Percentiles rank a stretch among this genome's conserved stretches.
Evolutionary conservation across 352 stramenopile species (phyloP).

Genomic region (Aphanomyces invadans): DNA sequence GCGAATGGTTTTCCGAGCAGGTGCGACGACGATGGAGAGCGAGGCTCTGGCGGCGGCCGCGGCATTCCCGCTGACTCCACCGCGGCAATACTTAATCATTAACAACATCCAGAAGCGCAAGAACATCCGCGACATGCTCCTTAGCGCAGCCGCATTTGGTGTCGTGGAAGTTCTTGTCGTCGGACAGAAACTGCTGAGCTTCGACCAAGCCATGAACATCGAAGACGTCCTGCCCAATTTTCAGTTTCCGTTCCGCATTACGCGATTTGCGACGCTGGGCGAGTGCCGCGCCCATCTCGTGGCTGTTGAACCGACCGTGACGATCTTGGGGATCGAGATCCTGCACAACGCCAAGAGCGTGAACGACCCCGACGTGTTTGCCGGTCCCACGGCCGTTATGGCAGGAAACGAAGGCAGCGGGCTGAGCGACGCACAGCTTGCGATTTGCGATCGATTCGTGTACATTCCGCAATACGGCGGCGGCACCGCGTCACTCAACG

Average conservation of each 20-base stretch:
- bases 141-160: slow-evolving; percentile 78
- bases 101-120: slow-evolving; percentile 91
- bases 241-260: slow-evolving; percentile 43
- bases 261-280: slow-evolving; percentile 66
- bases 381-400: slow-evolving; percentile 86
- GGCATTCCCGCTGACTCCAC: neutral
- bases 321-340: slow-evolving; percentile 92
- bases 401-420: slow-evolving; percentile 94
- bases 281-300: slow-evolving; percentile 68
- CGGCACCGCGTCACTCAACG: slow-evolving; percentile 93
- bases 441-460: slow-evolving; percentile 89
- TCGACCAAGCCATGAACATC: slow-evolving; percentile 49
- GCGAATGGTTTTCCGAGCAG: neutral
- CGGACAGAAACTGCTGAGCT: slow-evolving; percentile 65
- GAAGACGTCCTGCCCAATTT: slow-evolving; percentile 48
- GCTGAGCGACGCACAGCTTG: slow-evolving; percentile 88
- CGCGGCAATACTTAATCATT: slow-evolving; percentile 73
- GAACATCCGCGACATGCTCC: slow-evolving; percentile 83
- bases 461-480: slow-evolving; percentile 93
- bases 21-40: neutral
- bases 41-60: neutral
- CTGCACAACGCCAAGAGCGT: slow-evolving; percentile 71
- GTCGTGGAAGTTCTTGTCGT: slow-evolving; percentile 80
- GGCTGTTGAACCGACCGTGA: slow-evolving; percentile 40
- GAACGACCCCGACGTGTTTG: slow-evolving; percentile 54